Percentiles rank a stretch among this genome's conserved stretches.
phyloP scores from a whole-genome alignment of 2,329 filamentous ascomycete genomes.

The Colletotrichum limetticola region DNA sequence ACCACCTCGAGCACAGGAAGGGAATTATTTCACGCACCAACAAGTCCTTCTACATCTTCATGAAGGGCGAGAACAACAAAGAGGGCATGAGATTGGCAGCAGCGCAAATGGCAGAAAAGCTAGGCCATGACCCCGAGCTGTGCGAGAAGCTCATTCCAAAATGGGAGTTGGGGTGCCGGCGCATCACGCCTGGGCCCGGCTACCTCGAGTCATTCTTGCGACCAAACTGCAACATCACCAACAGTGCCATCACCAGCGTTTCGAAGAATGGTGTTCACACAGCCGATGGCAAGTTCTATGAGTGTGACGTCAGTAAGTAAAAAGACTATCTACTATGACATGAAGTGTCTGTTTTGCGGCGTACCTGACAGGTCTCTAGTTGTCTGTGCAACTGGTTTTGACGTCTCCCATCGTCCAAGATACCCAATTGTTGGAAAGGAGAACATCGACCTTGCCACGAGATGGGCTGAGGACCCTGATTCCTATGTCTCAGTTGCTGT shows the following conservation, averaged over 20 bases:
- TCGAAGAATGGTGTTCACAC: constrained; percentile 25
- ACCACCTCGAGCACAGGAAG: constrained; percentile 61
- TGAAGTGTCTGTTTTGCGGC: background rate
- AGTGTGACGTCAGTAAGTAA: constrained; percentile 36
- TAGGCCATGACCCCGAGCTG: constrained; percentile 38
- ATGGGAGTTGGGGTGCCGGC: constrained; percentile 37
- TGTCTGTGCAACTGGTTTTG: background rate
- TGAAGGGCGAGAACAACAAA: constrained; percentile 34
- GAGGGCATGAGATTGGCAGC: constrained; percentile 57
- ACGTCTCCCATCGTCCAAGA: background rate
- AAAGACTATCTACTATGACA: background rate
- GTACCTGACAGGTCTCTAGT: background rate
- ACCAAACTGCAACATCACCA: constrained; percentile 36
- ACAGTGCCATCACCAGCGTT: constrained; percentile 34
- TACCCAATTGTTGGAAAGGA: background rate
- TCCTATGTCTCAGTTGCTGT: constrained; percentile 38
- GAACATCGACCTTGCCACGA: background rate
- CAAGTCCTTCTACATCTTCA: constrained; percentile 51
- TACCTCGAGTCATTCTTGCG: constrained; percentile 37
- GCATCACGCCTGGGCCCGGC: constrained; percentile 37
- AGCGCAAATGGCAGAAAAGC: constrained; percentile 52
- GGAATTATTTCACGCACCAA: constrained; percentile 41
- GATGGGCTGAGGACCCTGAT: background rate
- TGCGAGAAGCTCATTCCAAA: background rate
- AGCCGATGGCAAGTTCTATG: constrained; percentile 30